A percentile compares a stretch with the other conserved stretches of the same genome.
Conservation (phyloP, 371 early-diverging fungal species). For the Mycotypha africana region DNA sequence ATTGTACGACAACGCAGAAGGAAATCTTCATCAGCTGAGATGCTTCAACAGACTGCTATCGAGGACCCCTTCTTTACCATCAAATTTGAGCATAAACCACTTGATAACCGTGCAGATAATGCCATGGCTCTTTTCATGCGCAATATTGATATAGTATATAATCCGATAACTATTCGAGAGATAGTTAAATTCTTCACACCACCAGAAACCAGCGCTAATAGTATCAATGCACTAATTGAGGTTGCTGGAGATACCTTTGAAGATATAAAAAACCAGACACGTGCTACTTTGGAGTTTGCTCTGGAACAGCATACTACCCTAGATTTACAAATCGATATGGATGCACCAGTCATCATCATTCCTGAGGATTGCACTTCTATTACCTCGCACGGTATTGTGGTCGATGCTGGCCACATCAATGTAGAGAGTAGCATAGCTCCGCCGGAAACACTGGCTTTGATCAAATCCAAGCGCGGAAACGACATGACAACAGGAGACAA, state of each 20-base stretch:
- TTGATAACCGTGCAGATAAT: slow-evolving; percentile 86
- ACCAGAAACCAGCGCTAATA: slow-evolving; percentile 73
- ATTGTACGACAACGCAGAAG: slow-evolving; percentile 1
- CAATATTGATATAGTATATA: slow-evolving; percentile 88
- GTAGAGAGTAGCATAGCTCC: slow-evolving; percentile 81
- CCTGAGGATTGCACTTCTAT: slow-evolving; percentile 77
- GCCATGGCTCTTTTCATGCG: slow-evolving; percentile 80
- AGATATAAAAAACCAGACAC: slow-evolving; percentile 85
- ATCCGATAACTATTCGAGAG: slow-evolving; percentile 71
- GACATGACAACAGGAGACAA: slow-evolving; percentile 63
- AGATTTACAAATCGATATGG: slow-evolving; percentile 90
- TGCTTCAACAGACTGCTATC: slow-evolving; percentile 8
- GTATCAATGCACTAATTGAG: slow-evolving; percentile 64
- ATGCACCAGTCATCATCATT: slow-evolving; percentile 95
- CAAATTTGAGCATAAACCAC: slow-evolving; percentile 80
- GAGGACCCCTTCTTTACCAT: slow-evolving; percentile 78
- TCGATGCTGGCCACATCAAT: slow-evolving; percentile 92
- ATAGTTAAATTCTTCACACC: slow-evolving; percentile 83
- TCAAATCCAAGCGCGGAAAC: slow-evolving; percentile 62
- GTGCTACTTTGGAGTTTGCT: slow-evolving; percentile 82
- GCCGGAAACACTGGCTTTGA: slow-evolving; percentile 57
- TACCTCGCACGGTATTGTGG: slow-evolving; percentile 66
- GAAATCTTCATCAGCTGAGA: slow-evolving; percentile 18
- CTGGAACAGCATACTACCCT: slow-evolving; percentile 85
- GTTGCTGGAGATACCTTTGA: slow-evolving; percentile 91